Evolutionary conservation across 306 rosid species (phyloP), one percentile per base, ranked within the genome.

Genomic region (Trifolium dubium): DNA sequence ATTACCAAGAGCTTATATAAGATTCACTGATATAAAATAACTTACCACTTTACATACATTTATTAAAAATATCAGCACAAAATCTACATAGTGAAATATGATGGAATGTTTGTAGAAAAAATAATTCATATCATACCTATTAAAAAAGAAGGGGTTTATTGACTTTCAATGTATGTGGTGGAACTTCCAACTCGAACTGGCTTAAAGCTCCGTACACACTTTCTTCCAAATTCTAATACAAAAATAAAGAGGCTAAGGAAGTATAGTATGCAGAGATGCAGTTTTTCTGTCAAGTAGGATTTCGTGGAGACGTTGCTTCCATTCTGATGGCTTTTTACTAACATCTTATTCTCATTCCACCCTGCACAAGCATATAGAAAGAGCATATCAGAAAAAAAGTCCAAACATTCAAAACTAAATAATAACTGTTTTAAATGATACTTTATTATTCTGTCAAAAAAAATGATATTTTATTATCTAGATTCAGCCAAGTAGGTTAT

Each of bases 151-250:
- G 44, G 55, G 76, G 54, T 64, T 66, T 66, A 75, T 58, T 61
- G 78, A 10, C 63, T 37, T 14, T 60, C 58, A 56, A 82, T 51
- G 75, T 64, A 76, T 31, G 89, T 32, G 5, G 71, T 30, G 75
- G 98, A 79, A 64, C 78, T 44, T 82, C 83, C 87, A 56, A 87
- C 88, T 86, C 89, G 84, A 71, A 75, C 90, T 10, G 97, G 86
- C 73, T 95, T 95, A 71, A 86, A 71, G 46, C 81, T 79, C 78
- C 72, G 80, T 12, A 91, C 64, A 66, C 77, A 35, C 84, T 68
- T 87, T 72, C 83, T 67, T 67, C 84, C 84, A 80, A 64, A 69
- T 68, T 82, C 90, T 44, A 83, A 82, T 14, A 60, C 74, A 79
- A 88, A 55, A 32, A 86, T 72, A 63, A 86, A 60, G 83, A 92